Evolutionary conservation across 225 moss, liverwort and hornwort genomes (phyloP), one percentile per base, ranked within the genome.

Genomic region (Polytrichum formosum): DNA sequence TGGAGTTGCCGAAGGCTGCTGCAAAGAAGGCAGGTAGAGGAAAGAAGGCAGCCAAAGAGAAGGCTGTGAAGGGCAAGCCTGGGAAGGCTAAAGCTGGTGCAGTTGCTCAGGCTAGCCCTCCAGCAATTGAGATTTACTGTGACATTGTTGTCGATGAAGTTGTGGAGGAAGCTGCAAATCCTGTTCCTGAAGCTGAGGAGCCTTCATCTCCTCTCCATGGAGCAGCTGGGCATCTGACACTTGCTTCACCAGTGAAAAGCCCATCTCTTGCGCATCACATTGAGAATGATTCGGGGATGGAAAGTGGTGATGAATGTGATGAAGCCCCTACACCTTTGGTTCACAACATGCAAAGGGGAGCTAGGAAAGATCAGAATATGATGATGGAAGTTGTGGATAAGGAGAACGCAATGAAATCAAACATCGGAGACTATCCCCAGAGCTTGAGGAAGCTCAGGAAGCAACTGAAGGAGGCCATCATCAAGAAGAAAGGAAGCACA

Each of bases 381-480:
- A 26, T 23, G 6, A 28, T 25, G 1, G 70, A 33, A 1, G 37
- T 25, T 37, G 72, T 63, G 7, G 72, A 72, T 35, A 72, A 72
- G 63, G 72, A 72, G 29, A 72, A 72, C 20, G 27, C 37, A 4
- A 29, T 46, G 20, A 54, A 28, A 26, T 13, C 5, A 4, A 56
- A 69, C 26, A 17, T 54, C 1, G 20, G 5, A 10, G 46, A 72
- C 4, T 23, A 26, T 10, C 72, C 72, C n/a, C 37, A 54, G 19
- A 72, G 72, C 28, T 64, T 72, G 13, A 63, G 72, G 28, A 72
- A 72, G 62, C 63, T 72, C 10, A 26, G 63, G 6, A 63, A 28
- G 72, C 26, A 72, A 29, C 13, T 72, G 5, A 72, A 54, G 53
- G 63, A 64, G 61, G 72, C 53, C 19, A 26, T 37, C 18, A 53